A percentile compares a stretch with the other conserved stretches of the same genome.
Conservation (phyloP, 2,329 filamentous ascomycete species). For the Fonsecaea erecta region DNA sequence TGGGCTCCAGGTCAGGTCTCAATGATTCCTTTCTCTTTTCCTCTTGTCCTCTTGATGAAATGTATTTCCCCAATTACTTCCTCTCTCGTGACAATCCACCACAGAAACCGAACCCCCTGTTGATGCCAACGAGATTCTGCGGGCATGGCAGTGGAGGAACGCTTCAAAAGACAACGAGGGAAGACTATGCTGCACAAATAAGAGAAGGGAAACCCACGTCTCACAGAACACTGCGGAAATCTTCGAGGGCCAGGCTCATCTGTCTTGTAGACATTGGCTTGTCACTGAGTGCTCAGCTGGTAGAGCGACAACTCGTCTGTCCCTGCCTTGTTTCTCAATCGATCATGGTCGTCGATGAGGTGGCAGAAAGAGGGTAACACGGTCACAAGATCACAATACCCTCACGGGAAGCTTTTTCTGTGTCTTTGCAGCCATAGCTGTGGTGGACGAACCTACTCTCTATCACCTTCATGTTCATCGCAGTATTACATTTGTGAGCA, state of each 20-base stretch:
- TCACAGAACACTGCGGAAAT: neutral
- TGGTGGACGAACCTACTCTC: neutral
- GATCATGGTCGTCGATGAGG: neutral
- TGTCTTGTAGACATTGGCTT: neutral
- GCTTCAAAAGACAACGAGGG: neutral
- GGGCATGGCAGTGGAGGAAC: neutral
- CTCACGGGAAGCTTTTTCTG: neutral
- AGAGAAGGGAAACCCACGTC: neutral
- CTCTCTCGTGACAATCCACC: neutral
- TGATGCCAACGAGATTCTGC: neutral
- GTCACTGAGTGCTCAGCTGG: neutral
- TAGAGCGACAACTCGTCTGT: neutral
- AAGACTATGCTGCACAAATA: neutral
- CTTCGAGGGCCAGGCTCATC: neutral
- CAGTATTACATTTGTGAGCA: neutral
- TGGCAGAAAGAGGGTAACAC: neutral
- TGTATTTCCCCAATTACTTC: neutral
- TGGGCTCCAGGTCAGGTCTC: neutral
- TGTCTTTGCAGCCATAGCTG: neutral
- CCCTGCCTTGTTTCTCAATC: neutral
- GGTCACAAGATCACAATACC: neutral
- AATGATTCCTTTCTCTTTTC: neutral
- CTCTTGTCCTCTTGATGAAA: neutral
- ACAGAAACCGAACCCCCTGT: neutral
- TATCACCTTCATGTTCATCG: neutral